Evolutionary conservation across 176 grass and related monocot species (phyloP).

Genomic region (Alopecurus myosuroides): DNA sequence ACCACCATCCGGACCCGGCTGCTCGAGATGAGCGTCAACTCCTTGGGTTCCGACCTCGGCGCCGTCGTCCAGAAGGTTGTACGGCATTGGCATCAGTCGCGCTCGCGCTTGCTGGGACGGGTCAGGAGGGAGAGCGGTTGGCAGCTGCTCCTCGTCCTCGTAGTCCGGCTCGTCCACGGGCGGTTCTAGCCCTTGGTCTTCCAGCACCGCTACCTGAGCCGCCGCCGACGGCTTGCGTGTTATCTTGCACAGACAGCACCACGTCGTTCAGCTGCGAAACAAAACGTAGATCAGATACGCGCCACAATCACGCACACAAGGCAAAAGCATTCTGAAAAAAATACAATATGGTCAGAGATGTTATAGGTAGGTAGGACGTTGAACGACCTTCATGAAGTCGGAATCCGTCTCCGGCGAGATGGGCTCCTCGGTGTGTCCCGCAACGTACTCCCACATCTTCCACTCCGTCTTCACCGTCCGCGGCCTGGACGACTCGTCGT

Average conservation of each 20-base stretch:
- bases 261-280: background rate
- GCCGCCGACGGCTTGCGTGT: background rate
- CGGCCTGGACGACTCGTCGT: background rate
- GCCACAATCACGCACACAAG: background rate
- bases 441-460: conserved; percentile 2
- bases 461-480: background rate
- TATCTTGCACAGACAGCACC: background rate
- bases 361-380: background rate
- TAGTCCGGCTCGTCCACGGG: background rate
- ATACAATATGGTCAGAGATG: background rate
- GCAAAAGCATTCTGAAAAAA: no score
- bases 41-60: no score
- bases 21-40: background rate
- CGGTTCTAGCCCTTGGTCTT: background rate
- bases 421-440: background rate
- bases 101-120: background rate
- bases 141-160: background rate
- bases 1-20: background rate
- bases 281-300: background rate
- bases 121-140: background rate
- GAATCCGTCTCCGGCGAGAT: background rate
- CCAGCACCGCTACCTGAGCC: background rate
- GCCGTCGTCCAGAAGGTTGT: background rate
- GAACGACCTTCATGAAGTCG: background rate
- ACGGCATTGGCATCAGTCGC: background rate